Conservation (phyloP, 352 stramenopile genomes). For the Pilasporangium apinafurcum region DNA sequence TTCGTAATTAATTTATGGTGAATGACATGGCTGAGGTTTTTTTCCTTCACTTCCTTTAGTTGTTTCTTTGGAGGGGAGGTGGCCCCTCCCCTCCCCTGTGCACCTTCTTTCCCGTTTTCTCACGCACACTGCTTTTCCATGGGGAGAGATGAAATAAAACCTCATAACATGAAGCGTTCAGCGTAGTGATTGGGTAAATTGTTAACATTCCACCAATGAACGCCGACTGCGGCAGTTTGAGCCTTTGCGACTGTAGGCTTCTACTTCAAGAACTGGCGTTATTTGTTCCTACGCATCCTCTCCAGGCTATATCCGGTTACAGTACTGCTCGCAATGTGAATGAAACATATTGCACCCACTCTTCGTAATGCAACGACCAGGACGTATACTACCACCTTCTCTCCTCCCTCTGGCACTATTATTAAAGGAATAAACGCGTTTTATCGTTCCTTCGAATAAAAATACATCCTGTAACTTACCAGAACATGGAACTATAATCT, state of each 20-base stretch:
- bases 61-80: background rate
- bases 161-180: background rate
- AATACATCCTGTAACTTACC: no score
- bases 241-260: conserved; percentile 7
- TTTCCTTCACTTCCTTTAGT: no score
- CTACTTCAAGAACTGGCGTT: conserved; percentile 28
- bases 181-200: conserved; percentile 16
- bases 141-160: conserved; percentile 9
- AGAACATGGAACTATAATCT: no score
- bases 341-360: no score
- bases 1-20: background rate
- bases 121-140: background rate
- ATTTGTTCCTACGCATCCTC: conserved; percentile 8
- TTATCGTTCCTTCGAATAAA: no score
- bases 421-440: no score
- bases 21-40: conserved; percentile 5
- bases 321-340: background rate
- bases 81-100: background rate
- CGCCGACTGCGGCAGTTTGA: background rate
- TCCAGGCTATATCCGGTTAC: conserved; percentile 13
- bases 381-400: no score
- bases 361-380: no score
- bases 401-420: no score
- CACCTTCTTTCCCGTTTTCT: conserved; percentile 4
- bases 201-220: conserved; percentile 26